Conservation (phyloP, 208 protist species). For the Trypanosoma congolense region DNA sequence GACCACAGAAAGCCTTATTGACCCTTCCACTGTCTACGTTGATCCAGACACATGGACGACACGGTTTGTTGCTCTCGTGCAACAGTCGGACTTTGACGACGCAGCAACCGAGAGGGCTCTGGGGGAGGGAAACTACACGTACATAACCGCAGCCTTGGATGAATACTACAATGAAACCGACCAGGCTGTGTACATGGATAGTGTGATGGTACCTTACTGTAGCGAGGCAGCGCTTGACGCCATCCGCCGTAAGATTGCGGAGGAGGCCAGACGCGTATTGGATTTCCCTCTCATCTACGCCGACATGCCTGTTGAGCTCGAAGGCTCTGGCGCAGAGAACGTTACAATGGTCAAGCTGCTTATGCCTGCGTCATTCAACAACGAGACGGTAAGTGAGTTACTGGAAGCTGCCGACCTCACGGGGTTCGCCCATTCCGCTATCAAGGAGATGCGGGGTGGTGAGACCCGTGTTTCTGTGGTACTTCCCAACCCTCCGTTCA, state of each 20-base stretch:
- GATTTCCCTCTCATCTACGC: slow-evolving; percentile 61
- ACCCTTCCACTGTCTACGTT: slow-evolving; percentile 17
- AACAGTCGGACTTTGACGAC: slow-evolving; percentile 40
- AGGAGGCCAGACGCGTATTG: slow-evolving; percentile 23
- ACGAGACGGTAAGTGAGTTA: slow-evolving; percentile 29
- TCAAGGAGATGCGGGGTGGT: slow-evolving; percentile 16
- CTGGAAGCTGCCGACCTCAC: slow-evolving; percentile 22
- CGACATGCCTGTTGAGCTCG: slow-evolving; percentile 12
- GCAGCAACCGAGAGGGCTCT: slow-evolving; percentile 19
- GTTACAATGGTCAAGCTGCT: slow-evolving; percentile 58
- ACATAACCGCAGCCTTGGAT: slow-evolving; percentile 19
- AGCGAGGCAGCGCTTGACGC: slow-evolving; percentile 30
- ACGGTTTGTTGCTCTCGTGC: slow-evolving; percentile 33
- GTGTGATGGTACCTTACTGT: slow-evolving; percentile 49
- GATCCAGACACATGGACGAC: slow-evolving; percentile 36
- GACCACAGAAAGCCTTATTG: slow-evolving; percentile 20
- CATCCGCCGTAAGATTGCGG: neutral
- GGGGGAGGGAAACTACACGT: slow-evolving; percentile 11
- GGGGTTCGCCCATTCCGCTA: slow-evolving; percentile 6
- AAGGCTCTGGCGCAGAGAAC: slow-evolving; percentile 27
- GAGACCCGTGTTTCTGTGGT: slow-evolving; percentile 17
- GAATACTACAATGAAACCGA: slow-evolving; percentile 62
- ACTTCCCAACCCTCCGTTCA: slow-evolving; percentile 24
- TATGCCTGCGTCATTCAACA: slow-evolving; percentile 50
- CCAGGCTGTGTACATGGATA: slow-evolving; percentile 41